Base-by-base conservation (phyloP, 768 basidiomycete species). In the Lactarius akahatsu region DNA sequence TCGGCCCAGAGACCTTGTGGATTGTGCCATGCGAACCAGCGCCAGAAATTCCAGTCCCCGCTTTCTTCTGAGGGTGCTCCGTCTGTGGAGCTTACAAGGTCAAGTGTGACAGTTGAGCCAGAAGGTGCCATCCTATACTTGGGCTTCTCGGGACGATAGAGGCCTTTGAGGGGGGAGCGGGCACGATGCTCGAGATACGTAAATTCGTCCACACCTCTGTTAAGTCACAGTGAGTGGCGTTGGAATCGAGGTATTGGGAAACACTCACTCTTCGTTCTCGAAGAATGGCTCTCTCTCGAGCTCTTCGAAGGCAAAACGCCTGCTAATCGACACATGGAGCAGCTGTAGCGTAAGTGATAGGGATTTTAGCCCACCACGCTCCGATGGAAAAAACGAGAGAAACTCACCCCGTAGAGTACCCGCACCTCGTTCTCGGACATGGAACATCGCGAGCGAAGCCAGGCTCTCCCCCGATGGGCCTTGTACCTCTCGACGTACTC, bases 1-100 rank as follows among this genome's bases (percentile, higher is more conserved):
- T 62, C 64, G 4, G 61, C 68, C 68, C 70, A 70, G 57, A 70
- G 59, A 28, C 70, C 70, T 43, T 63, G 63, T 0, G 68, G 68
- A 23, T 68, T 70, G 38, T 70, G 60, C 70, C 70, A 70, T 30
- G 70, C 70, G 50, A 70, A 70, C 68, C 64, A 65, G 23, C 63
- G 63, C 68, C 67, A 70, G 57, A 69, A 59, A 28, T 58, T n/a
- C 64, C 68, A 64, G 43, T 62, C 62, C 28, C 23, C 62, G 43
- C 11, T 30, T n/a, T 55, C 59, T 43, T 59, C 43, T 23, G 34
- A 43, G 11, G 8, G 55, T 57, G 54, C 64, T 11, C 56, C 60
- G 43, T 70, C 67, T 4, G 69, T 70, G 11, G 67, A 47, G 50
- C 58, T 45, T 8, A 70, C 62, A 26, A 70, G 67, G 30, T 70